Evolutionary conservation across 2,329 filamentous ascomycete species (phyloP), one percentile per base, ranked within the genome.

Genomic region (Zelopaecilomyces penicillatus): DNA sequence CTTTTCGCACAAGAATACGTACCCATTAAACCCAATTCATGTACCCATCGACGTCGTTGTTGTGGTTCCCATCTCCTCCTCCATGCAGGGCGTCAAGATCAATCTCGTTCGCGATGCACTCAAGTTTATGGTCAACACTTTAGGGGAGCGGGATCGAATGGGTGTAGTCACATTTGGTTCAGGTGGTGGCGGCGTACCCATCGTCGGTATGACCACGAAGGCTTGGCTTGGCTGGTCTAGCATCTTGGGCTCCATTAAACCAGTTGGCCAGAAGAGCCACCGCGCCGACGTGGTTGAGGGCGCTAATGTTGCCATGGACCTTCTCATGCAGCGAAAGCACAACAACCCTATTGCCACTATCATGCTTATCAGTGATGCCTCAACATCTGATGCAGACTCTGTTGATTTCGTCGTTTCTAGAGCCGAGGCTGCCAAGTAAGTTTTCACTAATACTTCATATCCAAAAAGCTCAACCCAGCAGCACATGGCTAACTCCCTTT

Each of bases 1-100:
- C 60, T 80, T 86, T 35, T 76, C 76, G 59, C 64, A 72, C 4
- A 12, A 33, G 56, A 75, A 62, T 57, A 68, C 67, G 42, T 57
- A 57, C 45, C 55, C 53, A 6, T 67, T 65, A 49, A 55, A 69
- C 19, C 77, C 83, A 5, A 63, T 91, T 39, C 93, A 98, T 60
- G 87, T 97, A 11, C 91, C 93, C 2, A 80, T 97, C 43, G 93
- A 98, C 59, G 82, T 98, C 30, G 91, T 98, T 0, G 88, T 97
- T 1, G 93, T 98, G 26, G 90, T 98, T 31, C 93, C 93, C 0
- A 89, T 98, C 5, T 97, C 93, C 0, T 95, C 91, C 1, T 97
- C 93, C 0, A 98, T 97, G 91, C 93, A 97, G 65, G 93, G 93
- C n/a, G 79, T 98, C 49, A 98, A 98, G 69, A 96, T 97, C 60